Evolutionary conservation across 108 stramenopile species (phyloP).

Genomic region (Aurantiochytrium sp.): DNA sequence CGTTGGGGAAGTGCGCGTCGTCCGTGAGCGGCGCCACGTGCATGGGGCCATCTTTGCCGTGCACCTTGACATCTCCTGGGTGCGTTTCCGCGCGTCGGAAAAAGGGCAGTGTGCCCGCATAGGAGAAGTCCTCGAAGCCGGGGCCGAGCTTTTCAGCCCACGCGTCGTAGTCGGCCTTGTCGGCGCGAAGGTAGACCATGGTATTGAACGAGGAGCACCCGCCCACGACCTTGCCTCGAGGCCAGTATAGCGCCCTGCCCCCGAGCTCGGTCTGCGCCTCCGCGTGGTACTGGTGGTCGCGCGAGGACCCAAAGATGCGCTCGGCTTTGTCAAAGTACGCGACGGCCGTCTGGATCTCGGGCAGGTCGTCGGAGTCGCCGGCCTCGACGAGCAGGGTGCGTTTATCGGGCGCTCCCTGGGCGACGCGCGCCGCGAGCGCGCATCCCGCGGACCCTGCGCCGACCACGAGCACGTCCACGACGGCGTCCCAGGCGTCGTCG

Average conservation of each 20-base stretch:
- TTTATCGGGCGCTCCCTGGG: constrained; percentile 33
- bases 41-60: constrained; percentile 26
- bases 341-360: constrained; percentile 26
- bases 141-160: background rate
- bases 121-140: background rate
- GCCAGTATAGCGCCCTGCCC: constrained; percentile 30
- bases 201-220: constrained; percentile 27
- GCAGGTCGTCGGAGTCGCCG: constrained; percentile 37
- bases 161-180: background rate
- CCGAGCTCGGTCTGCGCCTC: constrained; percentile 33
- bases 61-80: background rate
- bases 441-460: constrained; percentile 47
- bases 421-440: constrained; percentile 42
- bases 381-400: constrained; percentile 45
- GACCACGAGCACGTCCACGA: constrained; percentile 36
- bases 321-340: constrained; percentile 31
- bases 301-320: background rate
- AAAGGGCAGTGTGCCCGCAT: background rate
- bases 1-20: background rate
- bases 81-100: background rate
- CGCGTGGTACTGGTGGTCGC: constrained; percentile 30
- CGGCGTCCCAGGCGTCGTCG: background rate
- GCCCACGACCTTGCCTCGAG: constrained; percentile 19
- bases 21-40: constrained; percentile 2
- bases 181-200: background rate